Base-by-base conservation (phyloP, 495 filamentous ascomycete species). In the Penicillium parvum region DNA sequence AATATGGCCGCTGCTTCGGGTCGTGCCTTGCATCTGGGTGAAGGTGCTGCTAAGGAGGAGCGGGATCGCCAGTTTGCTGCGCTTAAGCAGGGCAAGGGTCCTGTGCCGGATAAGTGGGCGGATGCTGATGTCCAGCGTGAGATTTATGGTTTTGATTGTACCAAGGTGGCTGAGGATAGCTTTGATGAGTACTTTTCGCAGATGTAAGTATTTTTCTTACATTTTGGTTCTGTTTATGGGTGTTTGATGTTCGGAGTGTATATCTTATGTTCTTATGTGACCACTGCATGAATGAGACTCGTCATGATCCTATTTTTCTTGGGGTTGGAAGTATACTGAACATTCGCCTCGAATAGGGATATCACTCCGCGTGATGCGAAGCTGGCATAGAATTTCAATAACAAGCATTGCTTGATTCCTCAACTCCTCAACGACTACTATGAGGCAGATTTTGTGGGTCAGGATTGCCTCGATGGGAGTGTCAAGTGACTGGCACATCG, bases 41-140 rank as follows among this genome's bases (percentile, higher is more conserved):
- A 84, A 40, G 86, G 87, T 41, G 75, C 76, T 45, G 84, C 82
- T 30, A 84, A 86, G 66, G 83, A 83, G 66, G 79, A 86, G 68
- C 69, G 87, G 7, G 88, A 90, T 64, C 73, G 73, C 61, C 72
- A 78, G 55, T 89, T 90, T 63, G 74, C 71, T 10, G 76, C 75
- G 38, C 63, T 80, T 44, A 81, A 75, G 54, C 63, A 70, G 48
- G 78, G 79, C 8, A 73, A 75, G 60, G 76, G 79, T 4, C 68
- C 71, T 19, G 69, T 79, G 38, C 84, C 85, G 8, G 86, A 90
- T 66, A 85, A 86, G 68, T 90, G 86, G 86, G 86, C 84, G 19
- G 82, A 83, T 75, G 81, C 79, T 18, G 83, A 86, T 57, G 81
- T 88, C 37, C 85, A 88, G 68, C 75, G 76, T 56, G 77, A 82